Evolutionary conservation across 306 rosid genomes (phyloP), one percentile per base, ranked within the genome.

Genomic region (Albizia julibrissin): DNA sequence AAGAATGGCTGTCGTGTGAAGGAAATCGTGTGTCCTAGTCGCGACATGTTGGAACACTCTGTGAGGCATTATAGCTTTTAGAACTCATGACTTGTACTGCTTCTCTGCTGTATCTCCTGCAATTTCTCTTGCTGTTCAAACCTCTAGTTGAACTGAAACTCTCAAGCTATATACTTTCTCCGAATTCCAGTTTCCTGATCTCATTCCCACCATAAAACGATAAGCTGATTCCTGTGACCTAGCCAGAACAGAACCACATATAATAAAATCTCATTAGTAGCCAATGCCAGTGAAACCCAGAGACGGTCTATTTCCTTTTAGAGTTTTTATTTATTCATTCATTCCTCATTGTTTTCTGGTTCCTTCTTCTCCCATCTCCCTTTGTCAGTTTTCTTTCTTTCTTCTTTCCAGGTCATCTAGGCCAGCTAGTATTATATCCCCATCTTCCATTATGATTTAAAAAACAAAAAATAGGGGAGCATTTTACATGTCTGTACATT

Each of bases 11-110:
- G 75, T 74, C 87, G 89, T 24, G 89, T 90, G 80, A 93, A 91
- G 89, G 97, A 93, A 87, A 89, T 93, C n/a, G 78, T 93, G 68
- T 89, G 93, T 85, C 97, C 97, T 4, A 89, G 86, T 73, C 92
- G 86, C 5, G 92, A 93, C 40, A 80, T 91, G 90, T 81, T 93
- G 84, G 97, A 93, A 87, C 88, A 90, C 52, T 91, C 97, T 0
- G 86, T 93, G 85, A 87, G 91, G 90, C 92, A 86, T 83, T 93
- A 87, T 85, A 91, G 89, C 91, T 80, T 89, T 79, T 89, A 89
- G 85, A 86, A 87, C 26, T 79, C 81, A 39, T 46, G 81, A 78
- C 78, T 72, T 79, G 73, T 56, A 79, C 75, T 74, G 70, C 84
- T 34, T 67, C 72, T 37, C 73, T 82, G 79, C 67, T 79, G 52